phyloP scores from a whole-genome alignment of 768 basidiomycete species.

The Naematelia aurantialba region DNA sequence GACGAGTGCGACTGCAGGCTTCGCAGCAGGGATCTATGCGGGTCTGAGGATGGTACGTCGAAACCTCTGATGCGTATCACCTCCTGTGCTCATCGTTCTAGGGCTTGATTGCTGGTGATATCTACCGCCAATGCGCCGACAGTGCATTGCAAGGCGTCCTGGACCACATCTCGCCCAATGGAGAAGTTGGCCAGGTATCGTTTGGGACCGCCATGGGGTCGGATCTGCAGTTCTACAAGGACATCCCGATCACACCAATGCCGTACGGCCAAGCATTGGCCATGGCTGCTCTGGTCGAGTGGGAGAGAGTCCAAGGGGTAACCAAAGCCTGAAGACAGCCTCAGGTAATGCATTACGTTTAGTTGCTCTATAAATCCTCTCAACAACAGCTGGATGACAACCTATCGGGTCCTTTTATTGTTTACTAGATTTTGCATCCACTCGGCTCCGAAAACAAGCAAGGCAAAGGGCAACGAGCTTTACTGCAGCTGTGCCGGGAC shows the following conservation, averaged over 20 bases:
- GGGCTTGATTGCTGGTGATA: constrained; percentile 16
- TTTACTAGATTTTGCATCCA: too few relatives aligned
- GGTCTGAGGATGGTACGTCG: constrained; percentile 23
- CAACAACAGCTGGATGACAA: too few relatives aligned
- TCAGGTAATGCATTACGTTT: too few relatives aligned
- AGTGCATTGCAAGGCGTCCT: constrained; percentile 46
- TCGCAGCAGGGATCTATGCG: constrained; percentile 39
- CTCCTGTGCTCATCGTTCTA: constrained; percentile 8
- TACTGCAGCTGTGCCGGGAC: constrained; percentile 9
- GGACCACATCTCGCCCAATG: constrained; percentile 54
- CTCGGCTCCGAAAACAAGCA: too few relatives aligned
- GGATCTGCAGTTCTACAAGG: constrained; percentile 56
- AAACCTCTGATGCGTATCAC: too few relatives aligned
- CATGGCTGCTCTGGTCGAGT: constrained; percentile 57
- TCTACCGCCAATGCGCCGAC: constrained; percentile 21
- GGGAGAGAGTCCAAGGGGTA: constrained; percentile 32
- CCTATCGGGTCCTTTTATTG: neutral
- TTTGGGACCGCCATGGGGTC: constrained; percentile 60
- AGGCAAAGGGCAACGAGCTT: too few relatives aligned
- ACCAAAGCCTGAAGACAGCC: neutral
- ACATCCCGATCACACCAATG: constrained; percentile 59
- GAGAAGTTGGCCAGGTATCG: constrained; percentile 56
- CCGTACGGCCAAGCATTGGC: constrained; percentile 61
- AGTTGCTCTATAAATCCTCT: too few relatives aligned
- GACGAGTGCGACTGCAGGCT: constrained; percentile 45